phyloP scores from a whole-genome alignment of 805 yeast genomes.

The Jamesozyma lodderae region DNA sequence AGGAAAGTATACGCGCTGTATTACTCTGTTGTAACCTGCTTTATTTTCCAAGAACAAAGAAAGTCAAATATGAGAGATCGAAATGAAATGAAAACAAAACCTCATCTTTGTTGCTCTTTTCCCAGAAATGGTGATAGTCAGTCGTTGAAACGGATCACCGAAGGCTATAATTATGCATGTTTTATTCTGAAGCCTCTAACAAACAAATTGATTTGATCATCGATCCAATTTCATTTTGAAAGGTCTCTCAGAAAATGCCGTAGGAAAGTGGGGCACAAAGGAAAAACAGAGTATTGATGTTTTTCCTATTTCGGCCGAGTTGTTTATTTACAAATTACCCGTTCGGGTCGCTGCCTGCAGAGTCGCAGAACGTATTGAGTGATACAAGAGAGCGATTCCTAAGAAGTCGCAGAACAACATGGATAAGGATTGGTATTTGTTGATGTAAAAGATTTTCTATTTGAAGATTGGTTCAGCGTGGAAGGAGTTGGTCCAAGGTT shows the following conservation, averaged over 20 bases:
- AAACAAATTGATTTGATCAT: background rate
- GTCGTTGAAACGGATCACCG: background rate
- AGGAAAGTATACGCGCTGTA: too few relatives aligned
- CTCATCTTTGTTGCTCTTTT: conserved; percentile 13
- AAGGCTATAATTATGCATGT: background rate
- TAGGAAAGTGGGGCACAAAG: background rate
- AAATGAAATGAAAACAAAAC: conserved; percentile 1
- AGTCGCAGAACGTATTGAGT: too few relatives aligned
- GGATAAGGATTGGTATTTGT: too few relatives aligned
- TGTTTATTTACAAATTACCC: conserved; percentile 7
- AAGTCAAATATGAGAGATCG: background rate
- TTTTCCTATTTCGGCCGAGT: conserved; percentile 1
- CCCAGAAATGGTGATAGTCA: conserved; percentile 11
- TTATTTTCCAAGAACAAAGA: background rate
- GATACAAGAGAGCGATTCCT: too few relatives aligned
- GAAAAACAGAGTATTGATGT: background rate
- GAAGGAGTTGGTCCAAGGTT: too few relatives aligned
- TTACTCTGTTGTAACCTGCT: background rate
- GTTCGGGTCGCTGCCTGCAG: too few relatives aligned
- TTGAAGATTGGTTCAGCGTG: too few relatives aligned
- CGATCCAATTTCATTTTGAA: background rate
- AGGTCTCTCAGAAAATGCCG: background rate
- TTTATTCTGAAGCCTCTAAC: background rate
- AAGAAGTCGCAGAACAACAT: too few relatives aligned
- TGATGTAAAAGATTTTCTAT: too few relatives aligned